These are phyloP conservation scores for Quercus agrifolia DNA, from an alignment of 306 rosid genomes.

Conservation along the genomic window DNA sequence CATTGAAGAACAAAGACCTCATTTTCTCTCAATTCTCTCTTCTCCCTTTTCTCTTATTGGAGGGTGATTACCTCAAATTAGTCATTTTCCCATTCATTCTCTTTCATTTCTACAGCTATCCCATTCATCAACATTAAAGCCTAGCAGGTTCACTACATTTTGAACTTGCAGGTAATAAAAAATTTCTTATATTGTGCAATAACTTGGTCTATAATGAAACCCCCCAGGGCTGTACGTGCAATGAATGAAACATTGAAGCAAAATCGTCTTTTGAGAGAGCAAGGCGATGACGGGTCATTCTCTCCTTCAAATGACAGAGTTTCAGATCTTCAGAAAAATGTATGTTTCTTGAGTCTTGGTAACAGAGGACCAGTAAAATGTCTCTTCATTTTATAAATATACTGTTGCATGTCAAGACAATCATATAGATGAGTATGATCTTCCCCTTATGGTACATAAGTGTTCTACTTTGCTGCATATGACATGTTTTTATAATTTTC, in stretches of 20 bases:
- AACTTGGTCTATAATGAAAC: conserved; percentile 26
- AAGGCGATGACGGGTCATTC: conserved; percentile 57
- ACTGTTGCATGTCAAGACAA: not conserved
- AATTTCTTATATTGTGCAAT: not conserved
- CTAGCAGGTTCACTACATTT: too few species aligned
- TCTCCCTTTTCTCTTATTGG: too few species aligned
- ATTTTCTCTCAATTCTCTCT: too few species aligned
- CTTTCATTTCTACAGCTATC: too few species aligned
- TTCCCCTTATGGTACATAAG: not conserved
- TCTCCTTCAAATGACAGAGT: conserved; percentile 44
- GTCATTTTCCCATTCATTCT: too few species aligned
- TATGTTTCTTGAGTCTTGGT: conserved; percentile 26
- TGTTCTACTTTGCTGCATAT: not conserved
- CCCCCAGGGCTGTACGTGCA: conserved; percentile 88
- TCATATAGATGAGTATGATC: not conserved
- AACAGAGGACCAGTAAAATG: not conserved
- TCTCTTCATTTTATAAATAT: not conserved
- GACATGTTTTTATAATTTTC: not conserved
- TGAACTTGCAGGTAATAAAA: not conserved
- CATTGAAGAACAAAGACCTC: too few species aligned
- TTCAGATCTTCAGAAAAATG: conserved; percentile 43
- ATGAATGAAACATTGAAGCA: conserved; percentile 99
- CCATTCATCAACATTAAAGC: too few species aligned
- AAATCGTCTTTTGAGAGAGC: conserved; percentile 74
- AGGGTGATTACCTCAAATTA: too few species aligned